phyloP scores from a whole-genome alignment of 2,329 filamentous ascomycete species.

The Acephala macrosclerotiorum region DNA sequence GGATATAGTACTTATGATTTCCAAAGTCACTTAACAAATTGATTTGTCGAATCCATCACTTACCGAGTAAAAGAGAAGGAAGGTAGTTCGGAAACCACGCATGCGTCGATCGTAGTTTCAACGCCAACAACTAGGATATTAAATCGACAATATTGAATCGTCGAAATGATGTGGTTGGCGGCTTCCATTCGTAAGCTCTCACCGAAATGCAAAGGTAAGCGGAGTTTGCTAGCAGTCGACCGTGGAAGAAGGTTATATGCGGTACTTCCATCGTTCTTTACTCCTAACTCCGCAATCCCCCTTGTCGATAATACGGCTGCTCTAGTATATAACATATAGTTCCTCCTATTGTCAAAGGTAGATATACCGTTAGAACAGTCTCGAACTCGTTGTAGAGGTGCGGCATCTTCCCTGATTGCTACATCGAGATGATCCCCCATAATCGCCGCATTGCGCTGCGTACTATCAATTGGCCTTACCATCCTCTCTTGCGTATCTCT shows the following conservation, averaged over 20 bases:
- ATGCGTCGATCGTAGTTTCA: conserved; percentile 16
- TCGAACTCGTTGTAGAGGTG: conserved; percentile 14
- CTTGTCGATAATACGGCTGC: conserved; percentile 11
- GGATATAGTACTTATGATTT: conserved; percentile 22
- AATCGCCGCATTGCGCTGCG: conserved; percentile 8
- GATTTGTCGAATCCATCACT: conserved; percentile 19
- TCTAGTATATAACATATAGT: conserved; percentile 21
- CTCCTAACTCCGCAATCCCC: conserved; percentile 7
- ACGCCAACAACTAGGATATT: conserved; percentile 13
- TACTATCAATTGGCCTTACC: conserved; percentile 10
- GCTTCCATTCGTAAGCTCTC: conserved; percentile 10
- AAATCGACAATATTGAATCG: conserved; percentile 18
- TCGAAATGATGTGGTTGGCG: conserved; percentile 11
- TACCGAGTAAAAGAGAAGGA: conserved; percentile 24
- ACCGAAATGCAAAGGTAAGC: conserved; percentile 20
- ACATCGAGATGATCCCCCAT: conserved; percentile 9
- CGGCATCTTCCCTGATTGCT: conserved; percentile 19
- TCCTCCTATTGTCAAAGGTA: conserved; percentile 9
- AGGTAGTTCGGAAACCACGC: conserved; percentile 21
- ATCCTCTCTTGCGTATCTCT: conserved; percentile 10
- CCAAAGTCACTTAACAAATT: conserved; percentile 22
- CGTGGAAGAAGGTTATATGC: conserved; percentile 19
- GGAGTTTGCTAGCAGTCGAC: conserved; percentile 15
- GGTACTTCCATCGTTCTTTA: conserved; percentile 16
- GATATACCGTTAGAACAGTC: conserved; percentile 14